Conservation (phyloP, 768 basidiomycete genomes). For the Lactifluus rugatus region DNA sequence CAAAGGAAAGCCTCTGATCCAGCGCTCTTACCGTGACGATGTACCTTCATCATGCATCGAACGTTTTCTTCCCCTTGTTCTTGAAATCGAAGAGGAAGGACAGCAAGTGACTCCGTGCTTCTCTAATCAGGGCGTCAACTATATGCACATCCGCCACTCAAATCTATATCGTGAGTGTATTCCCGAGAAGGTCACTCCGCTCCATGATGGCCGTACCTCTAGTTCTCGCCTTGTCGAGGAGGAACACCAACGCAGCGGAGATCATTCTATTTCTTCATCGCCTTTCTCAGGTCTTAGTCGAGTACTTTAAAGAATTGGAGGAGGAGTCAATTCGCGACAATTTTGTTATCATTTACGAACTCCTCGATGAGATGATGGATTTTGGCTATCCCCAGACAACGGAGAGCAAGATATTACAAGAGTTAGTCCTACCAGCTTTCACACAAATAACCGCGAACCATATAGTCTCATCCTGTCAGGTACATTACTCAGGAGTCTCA, state of each 20-base stretch:
- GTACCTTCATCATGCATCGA: constrained; percentile 84
- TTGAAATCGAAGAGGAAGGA: constrained; percentile 96
- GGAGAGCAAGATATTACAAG: constrained; percentile 97
- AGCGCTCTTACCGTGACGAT: constrained; percentile 94
- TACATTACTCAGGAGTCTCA: constrained; percentile 99
- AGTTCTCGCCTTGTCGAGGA: constrained; percentile 95
- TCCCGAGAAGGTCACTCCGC: background rate
- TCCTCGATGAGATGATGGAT: constrained; percentile 99
- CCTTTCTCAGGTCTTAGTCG: constrained; percentile 82
- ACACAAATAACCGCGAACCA: background rate
- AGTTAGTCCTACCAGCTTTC: constrained; percentile 34
- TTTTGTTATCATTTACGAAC: constrained; percentile 98
- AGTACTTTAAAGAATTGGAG: constrained; percentile 99
- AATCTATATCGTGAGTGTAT: constrained; percentile 81
- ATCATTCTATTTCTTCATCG: constrained; percentile 95
- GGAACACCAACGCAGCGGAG: constrained; percentile 92
- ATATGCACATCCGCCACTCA: constrained; percentile 97
- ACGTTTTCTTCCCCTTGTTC: constrained; percentile 83
- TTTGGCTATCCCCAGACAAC: constrained; percentile 99
- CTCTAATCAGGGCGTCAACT: constrained; percentile 90
- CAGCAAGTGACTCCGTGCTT: constrained; percentile 95
- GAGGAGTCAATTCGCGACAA: constrained; percentile 99
- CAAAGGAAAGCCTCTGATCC: constrained; percentile 97
- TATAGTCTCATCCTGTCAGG: constrained; percentile 29
- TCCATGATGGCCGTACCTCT: background rate